phyloP scores from a whole-genome alignment of 306 rosid genomes.

The Luffa acutangula region DNA sequence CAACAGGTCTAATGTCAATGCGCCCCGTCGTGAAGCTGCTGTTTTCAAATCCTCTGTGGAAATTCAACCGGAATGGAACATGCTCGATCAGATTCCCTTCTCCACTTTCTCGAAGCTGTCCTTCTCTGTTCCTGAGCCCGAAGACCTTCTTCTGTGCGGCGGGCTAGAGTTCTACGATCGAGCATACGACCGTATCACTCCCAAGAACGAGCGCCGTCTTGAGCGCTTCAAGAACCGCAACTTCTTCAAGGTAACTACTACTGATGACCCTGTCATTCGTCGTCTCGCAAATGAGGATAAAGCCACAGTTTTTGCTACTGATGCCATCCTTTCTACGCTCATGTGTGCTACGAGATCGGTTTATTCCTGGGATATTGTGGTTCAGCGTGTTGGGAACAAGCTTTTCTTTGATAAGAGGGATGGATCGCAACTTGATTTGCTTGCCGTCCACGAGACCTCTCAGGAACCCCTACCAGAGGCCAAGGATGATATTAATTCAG shows the following conservation, averaged over 20 bases:
- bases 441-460: constrained; percentile 83
- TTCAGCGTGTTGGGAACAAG: constrained; percentile 86
- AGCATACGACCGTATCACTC: constrained; percentile 51
- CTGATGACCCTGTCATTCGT: constrained; percentile 82
- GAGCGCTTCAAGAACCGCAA: constrained; percentile 79
- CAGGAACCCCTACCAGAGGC: constrained; percentile 93
- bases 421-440: constrained; percentile 85
- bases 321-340: constrained; percentile 67
- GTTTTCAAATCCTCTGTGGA: constrained; percentile 78
- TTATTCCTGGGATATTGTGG: constrained; percentile 85
- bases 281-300: constrained; percentile 80
- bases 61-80: constrained; percentile 92
- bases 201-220: constrained; percentile 75
- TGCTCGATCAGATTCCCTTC: constrained; percentile 90
- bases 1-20: constrained; percentile 60
- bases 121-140: constrained; percentile 69
- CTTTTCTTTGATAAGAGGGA: constrained; percentile 82
- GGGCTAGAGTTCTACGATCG: constrained; percentile 78
- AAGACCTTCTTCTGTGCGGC: constrained; percentile 71
- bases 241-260: constrained; percentile 84
- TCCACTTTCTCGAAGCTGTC: constrained; percentile 87
- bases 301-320: constrained; percentile 75
- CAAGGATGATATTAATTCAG: constrained; percentile 88
- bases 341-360: constrained; percentile 94
- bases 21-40: constrained; percentile 69